Evolutionary conservation across 2,329 filamentous ascomycete genomes (phyloP).

Genomic region (Arthrobotrys pseudoclavata): DNA sequence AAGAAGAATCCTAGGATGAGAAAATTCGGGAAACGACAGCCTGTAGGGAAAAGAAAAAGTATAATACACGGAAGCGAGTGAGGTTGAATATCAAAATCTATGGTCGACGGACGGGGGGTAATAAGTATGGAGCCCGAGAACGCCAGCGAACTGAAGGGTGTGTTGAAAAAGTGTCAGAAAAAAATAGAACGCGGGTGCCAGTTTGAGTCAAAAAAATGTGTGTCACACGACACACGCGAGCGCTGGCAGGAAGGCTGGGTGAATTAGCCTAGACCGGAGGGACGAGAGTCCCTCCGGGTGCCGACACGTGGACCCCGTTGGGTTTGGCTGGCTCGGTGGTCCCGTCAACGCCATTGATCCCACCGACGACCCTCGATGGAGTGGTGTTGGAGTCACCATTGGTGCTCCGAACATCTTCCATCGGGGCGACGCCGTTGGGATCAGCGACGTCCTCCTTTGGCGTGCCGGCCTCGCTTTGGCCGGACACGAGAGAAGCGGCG

Average conservation of each 20-base stretch:
- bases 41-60: conserved; percentile 2
- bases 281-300: conserved; percentile 38
- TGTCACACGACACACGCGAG: conserved; percentile 11
- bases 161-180: not conserved
- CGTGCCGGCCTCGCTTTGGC: conserved; percentile 47
- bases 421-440: conserved; percentile 33
- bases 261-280: conserved; percentile 28
- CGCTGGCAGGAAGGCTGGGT: not conserved
- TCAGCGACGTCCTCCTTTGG: conserved; percentile 47
- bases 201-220: not conserved
- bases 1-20: not conserved
- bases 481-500: conserved; percentile 47
- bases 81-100: conserved; percentile 34
- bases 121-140: conserved; percentile 17
- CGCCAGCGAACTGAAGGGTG: conserved; percentile 27
- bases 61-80: conserved; percentile 48
- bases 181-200: not conserved
- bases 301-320: conserved; percentile 46
- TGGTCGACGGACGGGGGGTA: conserved; percentile 7
- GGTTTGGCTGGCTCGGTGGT: not conserved
- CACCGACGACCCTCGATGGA: conserved; percentile 13
- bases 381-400: conserved; percentile 27
- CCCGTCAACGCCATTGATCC: conserved; percentile 33
- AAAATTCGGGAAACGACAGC: conserved; percentile 4
- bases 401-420: conserved; percentile 55